These are phyloP conservation scores for Saccharomyces hybrid DNA, from an alignment of 1,139 yeast genomes.

Conservation along the genomic window DNA sequence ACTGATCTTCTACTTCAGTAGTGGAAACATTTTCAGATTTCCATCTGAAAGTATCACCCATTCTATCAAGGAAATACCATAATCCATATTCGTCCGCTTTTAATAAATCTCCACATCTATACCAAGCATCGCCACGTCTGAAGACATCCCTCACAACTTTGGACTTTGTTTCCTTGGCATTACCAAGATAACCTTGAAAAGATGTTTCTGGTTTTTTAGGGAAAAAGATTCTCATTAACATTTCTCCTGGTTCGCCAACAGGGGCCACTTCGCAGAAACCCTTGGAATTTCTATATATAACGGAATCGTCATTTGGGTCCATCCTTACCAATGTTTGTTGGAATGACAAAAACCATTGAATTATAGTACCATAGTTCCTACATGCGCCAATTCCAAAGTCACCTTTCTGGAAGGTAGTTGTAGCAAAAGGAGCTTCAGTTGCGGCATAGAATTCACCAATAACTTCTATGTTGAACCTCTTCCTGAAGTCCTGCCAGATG, in stretches of 20 bases:
- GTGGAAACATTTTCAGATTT: slow-evolving; percentile 94
- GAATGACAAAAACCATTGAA: slow-evolving; percentile 45
- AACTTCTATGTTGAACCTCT: slow-evolving; percentile 63
- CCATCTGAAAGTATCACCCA: slow-evolving; percentile 97
- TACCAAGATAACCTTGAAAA: slow-evolving; percentile 86
- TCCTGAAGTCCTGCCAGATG: slow-evolving; percentile 77
- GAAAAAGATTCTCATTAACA: slow-evolving; percentile 65
- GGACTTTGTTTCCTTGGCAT: slow-evolving; percentile 67
- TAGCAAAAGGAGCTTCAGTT: slow-evolving; percentile 87
- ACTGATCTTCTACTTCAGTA: slow-evolving; percentile 85
- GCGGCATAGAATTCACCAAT: slow-evolving; percentile 93
- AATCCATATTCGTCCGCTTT: slow-evolving; percentile 61
- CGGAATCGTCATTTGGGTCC: slow-evolving; percentile 75
- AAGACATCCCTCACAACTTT: slow-evolving; percentile 70
- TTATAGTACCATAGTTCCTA: slow-evolving; percentile 68
- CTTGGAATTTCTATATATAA: slow-evolving; percentile 59
- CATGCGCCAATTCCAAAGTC: slow-evolving; percentile 86
- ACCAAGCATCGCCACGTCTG: slow-evolving; percentile 85
- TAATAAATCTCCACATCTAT: slow-evolving; percentile 80
- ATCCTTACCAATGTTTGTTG: slow-evolving; percentile 62
- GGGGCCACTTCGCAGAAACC: slow-evolving; percentile 53
- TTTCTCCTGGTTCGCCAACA: slow-evolving; percentile 74
- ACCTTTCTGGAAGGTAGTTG: slow-evolving; percentile 75
- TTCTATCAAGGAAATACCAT: slow-evolving; percentile 79
- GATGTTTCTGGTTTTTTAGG: slow-evolving; percentile 59